Evolutionary conservation across 768 basidiomycete species (phyloP).

Genomic region (Suillus variegatus): DNA sequence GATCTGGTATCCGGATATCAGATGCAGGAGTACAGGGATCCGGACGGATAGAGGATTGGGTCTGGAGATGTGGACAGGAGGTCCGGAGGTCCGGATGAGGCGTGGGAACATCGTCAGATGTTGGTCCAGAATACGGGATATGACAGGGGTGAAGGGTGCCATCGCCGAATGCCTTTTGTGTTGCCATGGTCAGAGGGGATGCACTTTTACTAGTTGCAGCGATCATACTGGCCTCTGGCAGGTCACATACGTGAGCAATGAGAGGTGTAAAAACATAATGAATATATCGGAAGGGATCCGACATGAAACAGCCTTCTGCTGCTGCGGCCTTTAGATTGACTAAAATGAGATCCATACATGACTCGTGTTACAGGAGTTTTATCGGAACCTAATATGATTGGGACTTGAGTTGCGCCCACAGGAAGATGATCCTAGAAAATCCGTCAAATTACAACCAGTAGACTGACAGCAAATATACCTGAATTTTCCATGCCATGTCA

Average conservation of each 20-base stretch:
- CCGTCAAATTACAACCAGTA: conserved; percentile 25
- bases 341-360: conserved; percentile 33
- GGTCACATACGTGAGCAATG: not conserved
- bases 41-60: too few relatives aligned
- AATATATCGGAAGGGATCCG: conserved; percentile 18
- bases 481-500: conserved; percentile 21
- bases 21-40: too few relatives aligned
- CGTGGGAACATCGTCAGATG: too few relatives aligned
- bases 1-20: too few relatives aligned
- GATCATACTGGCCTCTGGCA: conserved; percentile 5
- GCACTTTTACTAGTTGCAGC: conserved; percentile 6
- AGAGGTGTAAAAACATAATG: not conserved
- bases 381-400: conserved; percentile 31
- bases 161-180: conserved; percentile 7
- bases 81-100: too few relatives aligned
- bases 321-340: conserved; percentile 31
- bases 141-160: not conserved
- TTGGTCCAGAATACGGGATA: too few relatives aligned
- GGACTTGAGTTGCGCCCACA: conserved; percentile 28
- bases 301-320: conserved; percentile 26
- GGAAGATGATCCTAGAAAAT: conserved; percentile 27
- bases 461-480: conserved; percentile 18
- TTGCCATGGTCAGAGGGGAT: conserved; percentile 12
- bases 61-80: too few relatives aligned
- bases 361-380: conserved; percentile 34